Evolutionary conservation across 1,139 yeast species (phyloP).

Genomic region (Yamadazyma diospyri): DNA sequence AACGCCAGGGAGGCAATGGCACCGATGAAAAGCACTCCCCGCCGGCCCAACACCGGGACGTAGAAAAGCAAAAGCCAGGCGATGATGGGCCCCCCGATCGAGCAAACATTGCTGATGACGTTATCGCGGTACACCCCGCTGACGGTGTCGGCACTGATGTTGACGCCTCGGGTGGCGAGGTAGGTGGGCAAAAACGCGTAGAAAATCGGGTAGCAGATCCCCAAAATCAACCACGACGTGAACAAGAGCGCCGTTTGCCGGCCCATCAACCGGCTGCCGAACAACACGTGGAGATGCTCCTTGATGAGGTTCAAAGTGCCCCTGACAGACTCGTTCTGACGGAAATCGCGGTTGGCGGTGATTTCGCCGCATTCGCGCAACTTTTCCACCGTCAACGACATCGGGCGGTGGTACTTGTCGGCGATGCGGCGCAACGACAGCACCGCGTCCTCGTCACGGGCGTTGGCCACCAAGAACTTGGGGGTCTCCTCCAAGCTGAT

Average conservation of each 20-base stretch:
- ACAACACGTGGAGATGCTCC: conserved; percentile 26
- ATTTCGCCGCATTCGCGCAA: conserved; percentile 43
- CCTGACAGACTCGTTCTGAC: conserved; percentile 17
- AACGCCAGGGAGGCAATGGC: conserved; percentile 31
- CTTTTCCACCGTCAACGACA: conserved; percentile 43
- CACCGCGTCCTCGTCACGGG: conserved; percentile 51
- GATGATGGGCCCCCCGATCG: conserved; percentile 31
- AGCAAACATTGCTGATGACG: conserved; percentile 25
- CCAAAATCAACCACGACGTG: conserved; percentile 34
- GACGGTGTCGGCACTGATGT: conserved; percentile 24
- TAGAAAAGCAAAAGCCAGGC: conserved; percentile 26
- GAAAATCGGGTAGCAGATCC: conserved; percentile 38
- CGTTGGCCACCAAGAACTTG: conserved; percentile 49
- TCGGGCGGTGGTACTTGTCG: conserved; percentile 36
- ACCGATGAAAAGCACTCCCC: conserved; percentile 33
- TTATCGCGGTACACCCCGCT: conserved; percentile 31
- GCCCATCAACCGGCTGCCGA: conserved; percentile 22
- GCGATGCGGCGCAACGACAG: conserved; percentile 35
- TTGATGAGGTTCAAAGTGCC: conserved; percentile 19
- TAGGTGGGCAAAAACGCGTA: conserved; percentile 37
- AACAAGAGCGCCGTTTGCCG: conserved; percentile 29
- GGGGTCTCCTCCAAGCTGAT: conserved; percentile 55
- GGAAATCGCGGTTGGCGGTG: conserved; percentile 21
- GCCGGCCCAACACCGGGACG: conserved; percentile 28
- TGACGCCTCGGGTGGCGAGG: conserved; percentile 38